Base-by-base conservation (phyloP, 2,329 filamentous ascomycete species). In the Trichophyton equinum region DNA sequence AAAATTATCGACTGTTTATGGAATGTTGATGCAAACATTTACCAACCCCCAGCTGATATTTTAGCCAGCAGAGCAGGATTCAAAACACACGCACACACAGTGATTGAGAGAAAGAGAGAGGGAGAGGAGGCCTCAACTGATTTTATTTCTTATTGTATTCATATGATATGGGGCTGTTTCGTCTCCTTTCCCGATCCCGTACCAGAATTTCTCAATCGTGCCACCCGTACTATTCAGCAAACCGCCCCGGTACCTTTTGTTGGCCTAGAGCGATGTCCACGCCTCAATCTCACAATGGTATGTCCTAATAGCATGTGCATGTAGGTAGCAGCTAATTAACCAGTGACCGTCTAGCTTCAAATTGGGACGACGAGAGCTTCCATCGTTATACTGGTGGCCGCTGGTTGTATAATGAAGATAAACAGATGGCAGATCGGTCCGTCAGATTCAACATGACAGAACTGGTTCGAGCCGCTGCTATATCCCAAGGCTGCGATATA, bases 341-440 rank as follows among this genome's bases (percentile, higher is more conserved):
- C 27, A 7, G 13, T 13, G 33, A 8, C n/a, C 6, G n/a, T 18
- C 40, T 44, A 44, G 40, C 40, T 18, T 44, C 40, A 5, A 13
- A 27, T n/a, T n/a, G n/a, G n/a, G n/a, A n/a, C n/a, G n/a, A n/a
- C n/a, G n/a, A n/a, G n/a, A n/a, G n/a, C n/a, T n/a, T n/a, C n/a
- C n/a, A n/a, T n/a, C n/a, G n/a, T n/a, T n/a, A n/a, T n/a, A n/a
- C n/a, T n/a, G n/a, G n/a, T n/a, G n/a, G n/a, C n/a, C n/a, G n/a
- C n/a, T n/a, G n/a, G n/a, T n/a, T n/a, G n/a, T n/a, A n/a, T n/a
- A n/a, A n/a, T n/a, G n/a, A n/a, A n/a, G n/a, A n/a, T n/a, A n/a
- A n/a, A n/a, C n/a, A n/a, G n/a, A 46, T 63, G 20, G 61, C 60
- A 7, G 49, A 25, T 42, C 60, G 57, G 6, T 60, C 27, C 36